Evolutionary conservation across 768 basidiomycete species (phyloP), one percentile per base, ranked within the genome.

Genomic region (Chiua virens): DNA sequence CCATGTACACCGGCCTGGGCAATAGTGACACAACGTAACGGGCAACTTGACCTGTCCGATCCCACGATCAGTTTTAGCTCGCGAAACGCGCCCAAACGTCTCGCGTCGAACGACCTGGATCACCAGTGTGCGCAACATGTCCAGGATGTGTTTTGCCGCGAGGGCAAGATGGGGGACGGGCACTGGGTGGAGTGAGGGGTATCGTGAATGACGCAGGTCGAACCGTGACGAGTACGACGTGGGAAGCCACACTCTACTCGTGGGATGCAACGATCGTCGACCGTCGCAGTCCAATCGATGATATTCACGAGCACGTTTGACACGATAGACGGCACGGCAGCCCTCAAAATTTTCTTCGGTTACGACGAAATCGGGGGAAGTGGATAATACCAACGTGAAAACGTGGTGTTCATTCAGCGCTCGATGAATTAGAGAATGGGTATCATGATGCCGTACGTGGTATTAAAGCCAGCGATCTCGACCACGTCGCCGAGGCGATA

Each of bases 81-180:
- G n/a, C 55, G 50, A 35, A 55, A 67, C 1, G 50, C 63, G 11
- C 50, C 46, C n/a, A 39, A 66, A 66, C 10, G 65, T 62, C 15
- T 57, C 62, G 2, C 47, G 11, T 27, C 47, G 38, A 17, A 65
- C 54, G 8, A 67, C 46, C 22, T 63, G 51, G 32, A 66, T 42
- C 14, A 58, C 60, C 25, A 58, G 63, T 25, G 44, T 49, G 30
- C 55, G 41, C 10, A 61, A 17, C 4, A 5, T 3, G 1, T 53
- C 59, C n/a, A 65, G 39, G 17, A 62, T 5, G 14, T 36, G 34
- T 15, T 50, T 37, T 1, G 43, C 27, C 3, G 49, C 54, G n/a
- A 22, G 18, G 22, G 35, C 13, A 21, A 50, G 13, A 9, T 55
- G 28, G 4, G 49, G 17, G 34, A 37, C 60, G 43, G 17, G 9